Conservation (phyloP, 169 alveolate genomes). For the Eimeria falciformis region DNA sequence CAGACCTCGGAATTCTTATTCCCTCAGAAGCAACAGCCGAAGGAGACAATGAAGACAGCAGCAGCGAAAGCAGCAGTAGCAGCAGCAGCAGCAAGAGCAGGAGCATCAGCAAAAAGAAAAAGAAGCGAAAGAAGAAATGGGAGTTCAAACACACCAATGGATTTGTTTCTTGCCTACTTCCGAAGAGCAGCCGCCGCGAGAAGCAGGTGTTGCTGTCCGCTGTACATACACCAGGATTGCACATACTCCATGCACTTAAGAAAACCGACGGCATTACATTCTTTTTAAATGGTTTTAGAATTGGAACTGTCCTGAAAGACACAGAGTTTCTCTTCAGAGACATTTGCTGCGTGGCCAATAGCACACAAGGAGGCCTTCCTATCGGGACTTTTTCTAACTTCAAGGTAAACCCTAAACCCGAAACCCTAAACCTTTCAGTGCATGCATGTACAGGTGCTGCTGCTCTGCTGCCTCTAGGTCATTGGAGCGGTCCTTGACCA, state of each 20-base stretch:
- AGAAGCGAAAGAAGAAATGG: background rate
- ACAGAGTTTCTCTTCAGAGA: background rate
- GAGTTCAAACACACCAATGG: background rate
- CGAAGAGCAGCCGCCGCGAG: background rate
- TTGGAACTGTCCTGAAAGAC: background rate
- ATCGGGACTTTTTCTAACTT: background rate
- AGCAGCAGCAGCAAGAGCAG: conserved; percentile 34
- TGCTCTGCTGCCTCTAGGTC: conserved; percentile 27
- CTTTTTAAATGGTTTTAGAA: conserved; percentile 1
- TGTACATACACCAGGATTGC: conserved; percentile 32
- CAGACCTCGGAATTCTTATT: conserved; percentile 10
- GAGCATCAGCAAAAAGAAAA: background rate
- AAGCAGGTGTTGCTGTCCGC: conserved; percentile 27
- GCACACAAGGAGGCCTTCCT: conserved; percentile 2
- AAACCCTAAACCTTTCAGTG: background rate
- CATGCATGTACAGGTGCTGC: background rate
- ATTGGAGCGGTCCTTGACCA: background rate
- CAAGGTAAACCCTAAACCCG: background rate
- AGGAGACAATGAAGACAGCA: conserved; percentile 7
- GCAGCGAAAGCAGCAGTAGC: conserved; percentile 5
- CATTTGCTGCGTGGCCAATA: background rate
- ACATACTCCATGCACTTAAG: conserved; percentile 9
- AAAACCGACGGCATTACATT: background rate
- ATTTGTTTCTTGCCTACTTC: background rate
- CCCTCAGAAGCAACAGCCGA: background rate